Conservation (phyloP, 176 grass and related monocot species). For the Triticum timopheevii region DNA sequence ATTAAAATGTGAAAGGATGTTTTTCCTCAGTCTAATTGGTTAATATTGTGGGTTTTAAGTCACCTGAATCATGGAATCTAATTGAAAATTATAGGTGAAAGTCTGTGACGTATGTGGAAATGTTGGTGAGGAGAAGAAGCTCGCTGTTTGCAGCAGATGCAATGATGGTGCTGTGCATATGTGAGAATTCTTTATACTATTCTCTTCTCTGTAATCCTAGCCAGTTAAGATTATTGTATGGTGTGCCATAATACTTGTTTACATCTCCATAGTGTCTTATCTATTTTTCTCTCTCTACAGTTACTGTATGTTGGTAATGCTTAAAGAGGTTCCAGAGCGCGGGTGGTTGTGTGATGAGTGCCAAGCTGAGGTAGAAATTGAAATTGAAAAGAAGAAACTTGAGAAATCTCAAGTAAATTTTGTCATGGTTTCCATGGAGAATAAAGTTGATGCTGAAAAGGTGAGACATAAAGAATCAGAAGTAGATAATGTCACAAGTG, state of each 20-base stretch:
- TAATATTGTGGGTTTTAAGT: not conserved
- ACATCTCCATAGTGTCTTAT: not conserved
- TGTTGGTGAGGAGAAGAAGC: constrained; percentile 60
- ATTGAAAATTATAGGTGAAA: constrained; percentile 45
- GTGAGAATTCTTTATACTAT: constrained; percentile 36
- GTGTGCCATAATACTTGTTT: not conserved
- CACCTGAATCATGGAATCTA: not conserved
- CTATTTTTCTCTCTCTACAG: constrained; percentile 8
- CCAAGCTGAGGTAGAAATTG: constrained; percentile 44
- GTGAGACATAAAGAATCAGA: not conserved
- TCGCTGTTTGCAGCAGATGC: constrained; percentile 67
- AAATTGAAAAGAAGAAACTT: constrained; percentile 26
- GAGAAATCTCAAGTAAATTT: constrained; percentile 20
- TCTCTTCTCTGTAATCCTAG: not conserved
- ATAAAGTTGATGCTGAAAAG: constrained; percentile 31
- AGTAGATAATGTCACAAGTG: constrained; percentile 10
- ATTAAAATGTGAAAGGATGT: not conserved
- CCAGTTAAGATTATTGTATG: not conserved
- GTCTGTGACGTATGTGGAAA: constrained; percentile 78
- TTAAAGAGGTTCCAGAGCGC: constrained; percentile 58
- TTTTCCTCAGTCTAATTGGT: not conserved
- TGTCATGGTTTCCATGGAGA: constrained; percentile 4
- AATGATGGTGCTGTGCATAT: constrained; percentile 75
- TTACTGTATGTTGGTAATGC: constrained; percentile 61
- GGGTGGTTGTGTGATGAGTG: constrained; percentile 82